Evolutionary conservation across 2,329 filamentous ascomycete species (phyloP), one percentile per base, ranked within the genome.

Genomic region (Stachybotrys elegans): DNA sequence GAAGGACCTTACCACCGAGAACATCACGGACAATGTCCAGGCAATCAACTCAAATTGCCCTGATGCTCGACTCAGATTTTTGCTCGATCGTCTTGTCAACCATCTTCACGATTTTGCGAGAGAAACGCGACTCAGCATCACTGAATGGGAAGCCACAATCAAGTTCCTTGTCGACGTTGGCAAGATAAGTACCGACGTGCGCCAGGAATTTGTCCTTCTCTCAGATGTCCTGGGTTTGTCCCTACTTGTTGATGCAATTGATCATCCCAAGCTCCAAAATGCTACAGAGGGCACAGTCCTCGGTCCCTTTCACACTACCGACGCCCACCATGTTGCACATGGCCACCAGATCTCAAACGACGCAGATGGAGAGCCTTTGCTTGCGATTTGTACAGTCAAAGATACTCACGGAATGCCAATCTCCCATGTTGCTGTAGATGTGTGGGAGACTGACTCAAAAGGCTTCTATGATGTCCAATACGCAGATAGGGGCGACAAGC

Each of bases 401-500:
- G 81, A 86, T 57, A 77, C 75, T 0, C 36, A 68, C 2, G 83
- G 83, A 0, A 68, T 69, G 0, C 80, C 85, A 0, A 70, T 90
- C 19, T 44, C 67, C 0, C 76, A 68, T 31, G 84, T 81, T 22
- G 85, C 80, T 55, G 76, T 90, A 44, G 85, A 90, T 60, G 79
- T 90, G 37, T 91, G 86, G 86, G 86, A 90, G 63, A 87, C 86
- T 1, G 86, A 90, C 56, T 80, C 76, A 7, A 78, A 81, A 14
- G 86, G 86, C 6, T 78, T 80, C 54, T 91, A 91, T 56, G 86
- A 91, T 56, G 84, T 89, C 36, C 86, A 90, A 60, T 79, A 86
- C 56, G 68, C 75, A 0, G 76, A 75, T 8, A 67, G 80, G 3
- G n/a, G n/a, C n/a, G 64, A 74, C 7, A 74, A 49, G 1, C 57